Conservation (phyloP, 257 asterid species). For the Plantago elongata region DNA sequence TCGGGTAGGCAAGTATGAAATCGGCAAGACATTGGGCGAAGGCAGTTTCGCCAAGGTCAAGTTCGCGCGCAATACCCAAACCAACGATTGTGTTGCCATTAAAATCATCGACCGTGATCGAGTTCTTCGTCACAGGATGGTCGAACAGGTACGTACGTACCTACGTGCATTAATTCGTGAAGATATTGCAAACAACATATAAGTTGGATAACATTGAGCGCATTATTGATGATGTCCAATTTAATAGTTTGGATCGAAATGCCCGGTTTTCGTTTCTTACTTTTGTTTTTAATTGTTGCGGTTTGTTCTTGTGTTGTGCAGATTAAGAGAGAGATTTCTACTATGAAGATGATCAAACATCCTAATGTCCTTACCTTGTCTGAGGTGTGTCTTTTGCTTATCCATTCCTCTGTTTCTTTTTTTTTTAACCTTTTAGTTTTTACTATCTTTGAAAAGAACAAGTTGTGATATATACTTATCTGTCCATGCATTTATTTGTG, state of each 20-base stretch:
- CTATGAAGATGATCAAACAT: conserved; percentile 83
- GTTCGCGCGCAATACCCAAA: conserved; percentile 42
- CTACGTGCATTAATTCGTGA: neutral
- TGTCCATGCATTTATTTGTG: neutral
- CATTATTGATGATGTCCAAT: too few species aligned
- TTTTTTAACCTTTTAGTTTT: neutral
- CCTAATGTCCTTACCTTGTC: conserved; percentile 65
- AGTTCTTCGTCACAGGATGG: conserved; percentile 61
- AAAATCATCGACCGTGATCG: conserved; percentile 66
- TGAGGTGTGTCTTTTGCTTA: conserved; percentile 37
- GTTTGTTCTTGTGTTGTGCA: conserved; percentile 18
- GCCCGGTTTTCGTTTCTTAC: neutral
- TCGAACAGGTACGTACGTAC: conserved; percentile 51
- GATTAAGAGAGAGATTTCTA: conserved; percentile 80
- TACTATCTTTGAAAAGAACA: neutral
- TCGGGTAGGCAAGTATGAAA: conserved; percentile 66
- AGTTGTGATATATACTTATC: neutral
- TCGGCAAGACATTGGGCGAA: conserved; percentile 73
- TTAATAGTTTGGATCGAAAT: neutral
- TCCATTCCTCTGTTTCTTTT: neutral
- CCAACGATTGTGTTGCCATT: conserved; percentile 63
- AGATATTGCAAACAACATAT: too few species aligned
- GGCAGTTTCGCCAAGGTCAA: conserved; percentile 82
- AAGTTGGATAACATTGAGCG: neutral
- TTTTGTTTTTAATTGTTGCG: neutral